Conservation (phyloP, 768 basidiomycete species). For the Naganishia antarctica region DNA sequence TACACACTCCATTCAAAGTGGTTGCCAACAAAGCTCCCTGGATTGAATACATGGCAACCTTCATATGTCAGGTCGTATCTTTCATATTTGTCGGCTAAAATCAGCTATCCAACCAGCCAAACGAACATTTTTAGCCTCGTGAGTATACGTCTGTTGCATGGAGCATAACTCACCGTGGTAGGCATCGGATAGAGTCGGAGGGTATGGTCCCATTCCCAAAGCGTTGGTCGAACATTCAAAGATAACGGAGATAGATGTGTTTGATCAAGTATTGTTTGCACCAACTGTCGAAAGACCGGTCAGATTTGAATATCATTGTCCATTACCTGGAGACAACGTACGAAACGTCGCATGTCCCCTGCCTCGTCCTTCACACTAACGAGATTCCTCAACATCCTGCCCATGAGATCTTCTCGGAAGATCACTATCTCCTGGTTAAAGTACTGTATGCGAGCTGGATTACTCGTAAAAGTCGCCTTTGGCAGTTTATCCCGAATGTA, state of each 20-base stretch:
- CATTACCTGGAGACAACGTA: conserved; percentile 54
- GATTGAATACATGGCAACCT: conserved; percentile 98
- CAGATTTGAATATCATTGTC: not conserved
- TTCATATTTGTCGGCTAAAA: conserved; percentile 94
- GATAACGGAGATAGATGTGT: conserved; percentile 87
- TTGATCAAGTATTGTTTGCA: conserved; percentile 94
- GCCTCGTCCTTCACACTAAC: conserved; percentile 78
- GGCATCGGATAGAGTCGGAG: conserved; percentile 90
- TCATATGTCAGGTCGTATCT: conserved; percentile 94
- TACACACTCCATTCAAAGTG: conserved; percentile 85
- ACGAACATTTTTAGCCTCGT: not conserved
- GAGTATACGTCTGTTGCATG: not conserved
- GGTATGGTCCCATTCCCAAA: conserved; percentile 86
- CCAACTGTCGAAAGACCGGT: conserved; percentile 58
- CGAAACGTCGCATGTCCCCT: conserved; percentile 75
- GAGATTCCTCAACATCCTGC: conserved; percentile 84
- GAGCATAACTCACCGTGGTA: conserved; percentile 62
- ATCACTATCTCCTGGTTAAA: conserved; percentile 93
- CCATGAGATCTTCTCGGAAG: conserved; percentile 88
- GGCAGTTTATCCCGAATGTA: conserved; percentile 69
- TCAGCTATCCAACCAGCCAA: conserved; percentile 59
- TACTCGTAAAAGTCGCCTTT: conserved; percentile 74
- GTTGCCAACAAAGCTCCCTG: conserved; percentile 80
- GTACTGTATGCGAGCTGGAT: conserved; percentile 91
- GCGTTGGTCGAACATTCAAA: conserved; percentile 72